phyloP scores from a whole-genome alignment of 177 flowering plant species.

The Telopea speciosissima region DNA sequence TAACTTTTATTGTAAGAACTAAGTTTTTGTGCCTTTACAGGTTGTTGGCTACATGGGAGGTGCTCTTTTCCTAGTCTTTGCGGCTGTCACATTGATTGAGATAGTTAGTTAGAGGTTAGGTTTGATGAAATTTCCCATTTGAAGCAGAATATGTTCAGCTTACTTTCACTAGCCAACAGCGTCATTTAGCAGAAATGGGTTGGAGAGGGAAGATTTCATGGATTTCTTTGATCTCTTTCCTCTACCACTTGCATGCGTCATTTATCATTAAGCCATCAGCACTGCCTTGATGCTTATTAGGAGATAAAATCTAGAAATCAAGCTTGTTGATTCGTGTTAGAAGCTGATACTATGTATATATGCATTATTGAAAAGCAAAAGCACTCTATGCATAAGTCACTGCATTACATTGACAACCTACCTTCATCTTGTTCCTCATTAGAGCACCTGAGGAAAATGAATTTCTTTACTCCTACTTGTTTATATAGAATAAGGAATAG shows the following conservation, averaged over 20 bases:
- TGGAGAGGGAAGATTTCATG: background rate
- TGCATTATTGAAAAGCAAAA: background rate
- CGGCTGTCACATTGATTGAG: constrained; percentile 67
- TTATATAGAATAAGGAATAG: too few relatives aligned
- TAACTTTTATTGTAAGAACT: background rate
- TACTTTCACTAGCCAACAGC: background rate
- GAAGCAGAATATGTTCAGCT: background rate
- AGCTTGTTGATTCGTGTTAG: background rate
- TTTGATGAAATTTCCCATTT: background rate
- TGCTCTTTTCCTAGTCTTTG: constrained; percentile 81
- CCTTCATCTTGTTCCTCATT: background rate
- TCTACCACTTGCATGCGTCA: background rate
- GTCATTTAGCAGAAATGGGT: background rate
- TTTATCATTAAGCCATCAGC: background rate
- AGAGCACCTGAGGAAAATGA: too few relatives aligned
- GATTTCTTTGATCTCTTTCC: background rate
- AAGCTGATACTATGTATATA: background rate
- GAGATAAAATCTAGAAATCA: background rate
- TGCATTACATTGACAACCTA: background rate
- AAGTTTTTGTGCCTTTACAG: constrained; percentile 26
- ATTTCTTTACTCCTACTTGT: too few relatives aligned
- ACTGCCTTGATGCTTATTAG: background rate
- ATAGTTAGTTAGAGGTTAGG: constrained; percentile 40
- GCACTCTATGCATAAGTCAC: background rate
- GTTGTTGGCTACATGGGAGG: constrained; percentile 85